Conservation (phyloP, 2,329 filamentous ascomycete genomes). For the Bipolaris sorokiniana region DNA sequence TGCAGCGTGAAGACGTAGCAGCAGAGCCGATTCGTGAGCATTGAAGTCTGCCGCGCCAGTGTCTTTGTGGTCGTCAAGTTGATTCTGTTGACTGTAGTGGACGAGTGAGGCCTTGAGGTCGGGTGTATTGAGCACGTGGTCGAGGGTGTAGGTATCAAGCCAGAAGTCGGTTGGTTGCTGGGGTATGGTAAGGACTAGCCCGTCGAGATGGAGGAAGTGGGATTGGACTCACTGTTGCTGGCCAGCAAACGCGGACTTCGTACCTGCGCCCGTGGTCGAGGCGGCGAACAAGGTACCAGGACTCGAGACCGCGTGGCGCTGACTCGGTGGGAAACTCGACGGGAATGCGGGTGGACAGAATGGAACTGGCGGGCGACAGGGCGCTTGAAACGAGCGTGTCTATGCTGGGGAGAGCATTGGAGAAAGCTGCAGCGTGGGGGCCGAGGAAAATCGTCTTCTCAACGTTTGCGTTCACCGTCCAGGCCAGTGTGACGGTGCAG, state of each 20-base stretch:
- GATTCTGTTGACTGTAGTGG: constrained; percentile 63
- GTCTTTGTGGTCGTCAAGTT: constrained; percentile 6
- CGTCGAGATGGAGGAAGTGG: constrained; percentile 3
- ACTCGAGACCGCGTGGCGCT: constrained; percentile 63
- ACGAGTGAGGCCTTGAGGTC: constrained; percentile 70
- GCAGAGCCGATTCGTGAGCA: constrained; percentile 61
- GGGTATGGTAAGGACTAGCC: constrained; percentile 22
- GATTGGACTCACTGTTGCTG: constrained; percentile 74
- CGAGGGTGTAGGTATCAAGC: constrained; percentile 68
- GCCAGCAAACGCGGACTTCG: constrained; percentile 92
- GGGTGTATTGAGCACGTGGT: constrained; percentile 66
- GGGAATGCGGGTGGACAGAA: constrained; percentile 68
- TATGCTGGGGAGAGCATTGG: constrained; percentile 62
- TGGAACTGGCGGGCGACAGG: constrained; percentile 62
- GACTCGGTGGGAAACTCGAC: constrained; percentile 69
- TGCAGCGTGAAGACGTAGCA: constrained; percentile 75
- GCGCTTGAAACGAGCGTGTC: constrained; percentile 67
- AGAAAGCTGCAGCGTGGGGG: constrained; percentile 64
- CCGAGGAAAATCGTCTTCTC: constrained; percentile 91
- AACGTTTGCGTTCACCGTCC: constrained; percentile 69
- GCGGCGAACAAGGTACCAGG: constrained; percentile 79
- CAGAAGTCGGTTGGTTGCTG: constrained; percentile 87
- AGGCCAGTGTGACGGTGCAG: constrained; percentile 41
- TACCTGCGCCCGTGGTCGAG: constrained; percentile 78
- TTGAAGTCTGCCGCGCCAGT: constrained; percentile 8